phyloP scores from a whole-genome alignment of 495 filamentous ascomycete species.

The Penicillium antarcticum region DNA sequence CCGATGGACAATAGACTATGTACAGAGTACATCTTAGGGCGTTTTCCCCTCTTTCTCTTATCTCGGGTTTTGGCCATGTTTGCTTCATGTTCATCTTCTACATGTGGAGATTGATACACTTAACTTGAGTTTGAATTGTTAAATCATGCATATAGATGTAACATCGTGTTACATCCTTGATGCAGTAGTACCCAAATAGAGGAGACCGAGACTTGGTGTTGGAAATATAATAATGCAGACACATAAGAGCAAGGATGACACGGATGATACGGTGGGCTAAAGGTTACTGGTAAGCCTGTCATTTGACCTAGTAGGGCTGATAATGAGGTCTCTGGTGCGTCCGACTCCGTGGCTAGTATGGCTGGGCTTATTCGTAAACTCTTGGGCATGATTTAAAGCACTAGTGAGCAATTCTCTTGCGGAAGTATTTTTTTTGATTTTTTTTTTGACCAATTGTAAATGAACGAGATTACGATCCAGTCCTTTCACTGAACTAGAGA shows the following conservation, averaged over 20 bases:
- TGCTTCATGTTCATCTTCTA: not conserved
- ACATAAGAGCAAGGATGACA: not conserved
- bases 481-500: too few species aligned
- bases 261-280: not conserved
- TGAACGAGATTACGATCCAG: too few species aligned
- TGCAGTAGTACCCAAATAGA: not conserved
- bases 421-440: too few species aligned
- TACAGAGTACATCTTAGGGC: not conserved
- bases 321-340: not conserved
- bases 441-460: too few species aligned
- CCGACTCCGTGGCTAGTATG: not conserved
- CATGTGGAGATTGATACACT: not conserved
- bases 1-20: not conserved
- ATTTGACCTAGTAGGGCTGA: not conserved
- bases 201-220: not conserved
- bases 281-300: not conserved
- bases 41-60: constrained; percentile 1
- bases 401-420: too few species aligned
- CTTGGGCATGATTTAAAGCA: too few species aligned
- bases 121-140: not conserved
- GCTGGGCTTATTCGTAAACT: not conserved
- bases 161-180: constrained; percentile 2
- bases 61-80: not conserved
- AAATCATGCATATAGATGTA: not conserved
- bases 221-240: not conserved